Conservation (phyloP, 768 basidiomycete genomes). For the Lentinula aciculospora region DNA sequence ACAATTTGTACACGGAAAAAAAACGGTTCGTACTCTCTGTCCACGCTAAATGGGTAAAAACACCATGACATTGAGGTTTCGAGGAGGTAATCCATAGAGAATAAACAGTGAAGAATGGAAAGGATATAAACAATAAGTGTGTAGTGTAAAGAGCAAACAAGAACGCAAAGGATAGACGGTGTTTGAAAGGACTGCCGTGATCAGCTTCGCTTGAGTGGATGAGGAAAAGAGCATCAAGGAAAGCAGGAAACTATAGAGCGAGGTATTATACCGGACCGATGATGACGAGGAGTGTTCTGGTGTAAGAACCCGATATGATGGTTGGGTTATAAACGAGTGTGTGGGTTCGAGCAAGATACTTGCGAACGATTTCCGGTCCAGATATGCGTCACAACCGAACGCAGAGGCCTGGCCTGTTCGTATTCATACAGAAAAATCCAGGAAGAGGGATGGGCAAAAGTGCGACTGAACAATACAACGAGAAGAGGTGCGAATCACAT, state of each 20-base stretch:
- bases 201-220: not conserved
- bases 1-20: not conserved
- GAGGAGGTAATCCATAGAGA: not conserved
- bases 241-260: not conserved
- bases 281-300: not conserved
- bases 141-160: not conserved
- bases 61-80: not conserved
- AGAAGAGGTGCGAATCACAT: constrained; percentile 40
- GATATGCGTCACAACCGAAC: not conserved
- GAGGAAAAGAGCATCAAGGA: not conserved
- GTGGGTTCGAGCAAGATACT: constrained; percentile 6
- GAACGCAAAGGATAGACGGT: not conserved
- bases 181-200: not conserved
- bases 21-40: not conserved
- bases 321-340: constrained; percentile 1
- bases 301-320: not conserved
- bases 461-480: not conserved
- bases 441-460: not conserved
- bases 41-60: not conserved
- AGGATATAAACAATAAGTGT: constrained; percentile 9
- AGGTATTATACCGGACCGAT: not conserved
- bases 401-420: not conserved
- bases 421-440: not conserved
- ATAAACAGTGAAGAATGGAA: constrained; percentile 5
- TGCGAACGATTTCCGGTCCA: constrained; percentile 1